Conservation (phyloP, 108 stramenopile species). For the Thalassiosira profunda region DNA sequence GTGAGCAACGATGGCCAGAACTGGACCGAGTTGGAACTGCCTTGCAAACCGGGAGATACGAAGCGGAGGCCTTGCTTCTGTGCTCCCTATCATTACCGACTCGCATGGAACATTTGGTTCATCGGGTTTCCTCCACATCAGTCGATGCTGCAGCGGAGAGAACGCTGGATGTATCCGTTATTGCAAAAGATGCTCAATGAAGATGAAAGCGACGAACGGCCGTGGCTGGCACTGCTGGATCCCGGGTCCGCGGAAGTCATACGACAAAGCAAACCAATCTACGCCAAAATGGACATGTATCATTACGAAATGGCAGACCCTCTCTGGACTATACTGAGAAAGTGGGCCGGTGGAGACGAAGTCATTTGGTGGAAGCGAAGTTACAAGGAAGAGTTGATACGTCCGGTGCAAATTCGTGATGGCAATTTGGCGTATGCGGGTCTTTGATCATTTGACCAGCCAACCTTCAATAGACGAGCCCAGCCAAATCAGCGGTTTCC, state of each 20-base stretch:
- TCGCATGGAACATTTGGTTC: constrained; percentile 89
- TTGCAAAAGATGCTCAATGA: constrained; percentile 37
- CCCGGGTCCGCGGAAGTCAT: constrained; percentile 7
- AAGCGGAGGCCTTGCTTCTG: constrained; percentile 73
- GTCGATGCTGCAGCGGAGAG: constrained; percentile 43
- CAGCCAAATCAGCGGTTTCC: too few relatives aligned
- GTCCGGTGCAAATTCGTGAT: constrained; percentile 29
- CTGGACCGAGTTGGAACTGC: constrained; percentile 77
- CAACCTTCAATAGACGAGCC: too few relatives aligned
- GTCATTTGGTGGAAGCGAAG: constrained; percentile 59
- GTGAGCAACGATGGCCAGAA: constrained; percentile 44
- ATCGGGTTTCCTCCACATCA: constrained; percentile 66
- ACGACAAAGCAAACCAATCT: constrained; percentile 14
- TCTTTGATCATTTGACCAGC: too few relatives aligned
- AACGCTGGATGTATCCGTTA: constrained; percentile 57
- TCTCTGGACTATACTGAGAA: constrained; percentile 35
- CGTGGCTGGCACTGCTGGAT: constrained; percentile 52
- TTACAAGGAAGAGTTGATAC: constrained; percentile 55
- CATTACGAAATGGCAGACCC: constrained; percentile 63
- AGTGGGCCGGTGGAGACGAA: constrained; percentile 1
- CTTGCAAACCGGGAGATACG: constrained; percentile 77
- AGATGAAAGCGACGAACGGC: constrained; percentile 3
- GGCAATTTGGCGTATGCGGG: constrained; percentile 2
- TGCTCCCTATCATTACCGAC: constrained; percentile 82
- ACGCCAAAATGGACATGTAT: constrained; percentile 71